Evolutionary conservation across 306 rosid species (phyloP).

Genomic region (Inga oerstediana): DNA sequence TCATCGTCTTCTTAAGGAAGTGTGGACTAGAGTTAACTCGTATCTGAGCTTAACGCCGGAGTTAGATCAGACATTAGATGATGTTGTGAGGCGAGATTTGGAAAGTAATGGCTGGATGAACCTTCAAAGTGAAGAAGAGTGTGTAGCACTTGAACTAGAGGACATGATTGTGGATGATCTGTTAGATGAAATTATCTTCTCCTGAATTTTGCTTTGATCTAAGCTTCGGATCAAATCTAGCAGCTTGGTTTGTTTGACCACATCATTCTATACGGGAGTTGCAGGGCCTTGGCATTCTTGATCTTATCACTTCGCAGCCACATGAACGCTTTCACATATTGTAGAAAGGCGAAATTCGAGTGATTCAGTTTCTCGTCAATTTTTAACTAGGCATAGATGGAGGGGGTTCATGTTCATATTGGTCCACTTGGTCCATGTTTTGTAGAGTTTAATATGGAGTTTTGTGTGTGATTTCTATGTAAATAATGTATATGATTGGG

Average conservation of each 20-base stretch:
- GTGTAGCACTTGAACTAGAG: slow-evolving; percentile 72
- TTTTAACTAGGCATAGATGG: background rate
- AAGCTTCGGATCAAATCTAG: slow-evolving; percentile 6
- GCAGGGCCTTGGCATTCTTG: background rate
- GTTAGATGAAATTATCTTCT: slow-evolving; percentile 67
- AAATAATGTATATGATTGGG: background rate
- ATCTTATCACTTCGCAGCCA: background rate
- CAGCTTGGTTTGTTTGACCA: background rate
- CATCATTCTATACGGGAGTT: slow-evolving; percentile 1
- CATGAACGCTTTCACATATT: background rate
- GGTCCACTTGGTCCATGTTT: slow-evolving; percentile 25
- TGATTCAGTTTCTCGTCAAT: background rate
- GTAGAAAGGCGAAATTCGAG: background rate
- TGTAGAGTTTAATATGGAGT: background rate
- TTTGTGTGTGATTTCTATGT: background rate
- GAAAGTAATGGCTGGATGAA: slow-evolving; percentile 67
- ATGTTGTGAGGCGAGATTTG: slow-evolving; percentile 69
- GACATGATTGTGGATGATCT: slow-evolving; percentile 71
- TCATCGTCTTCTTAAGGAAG: slow-evolving; percentile 55
- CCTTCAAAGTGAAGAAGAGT: slow-evolving; percentile 70
- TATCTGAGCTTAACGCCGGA: slow-evolving; percentile 70
- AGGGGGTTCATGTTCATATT: slow-evolving; percentile 9
- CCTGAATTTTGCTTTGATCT: slow-evolving; percentile 28
- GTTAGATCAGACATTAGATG: slow-evolving; percentile 76
- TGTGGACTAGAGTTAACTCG: slow-evolving; percentile 47